These are phyloP conservation scores for Aureobasidium mangrovei DNA, from an alignment of 2,329 filamentous ascomycete genomes.

Conservation along the genomic window DNA sequence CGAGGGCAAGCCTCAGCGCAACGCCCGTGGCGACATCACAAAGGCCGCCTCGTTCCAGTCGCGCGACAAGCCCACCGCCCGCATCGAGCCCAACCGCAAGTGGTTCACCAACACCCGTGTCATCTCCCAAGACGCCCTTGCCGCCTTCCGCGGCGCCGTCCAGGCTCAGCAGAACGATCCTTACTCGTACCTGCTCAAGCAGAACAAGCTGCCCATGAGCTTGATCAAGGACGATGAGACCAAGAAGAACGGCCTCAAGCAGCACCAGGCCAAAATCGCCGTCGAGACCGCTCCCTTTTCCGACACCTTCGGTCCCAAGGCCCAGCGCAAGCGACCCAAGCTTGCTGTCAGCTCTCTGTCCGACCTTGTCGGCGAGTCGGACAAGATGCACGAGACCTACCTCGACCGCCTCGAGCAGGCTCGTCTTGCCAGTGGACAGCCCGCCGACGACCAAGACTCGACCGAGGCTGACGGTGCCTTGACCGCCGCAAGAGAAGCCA, in stretches of 20 bases:
- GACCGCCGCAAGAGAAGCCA: slow-evolving; percentile 49
- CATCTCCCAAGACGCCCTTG: slow-evolving; percentile 81
- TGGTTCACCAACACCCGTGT: slow-evolving; percentile 95
- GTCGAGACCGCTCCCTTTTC: slow-evolving; percentile 79
- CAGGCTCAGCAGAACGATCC: slow-evolving; percentile 83
- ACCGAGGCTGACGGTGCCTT: slow-evolving; percentile 32
- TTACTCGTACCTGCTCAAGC: slow-evolving; percentile 89
- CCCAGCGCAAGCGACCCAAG: slow-evolving; percentile 87
- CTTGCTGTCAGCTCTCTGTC: slow-evolving; percentile 71
- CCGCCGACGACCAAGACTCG: slow-evolving; percentile 39
- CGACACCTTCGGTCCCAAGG: slow-evolving; percentile 87
- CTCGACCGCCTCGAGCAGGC: slow-evolving; percentile 72
- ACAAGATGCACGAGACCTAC: slow-evolving; percentile 73
- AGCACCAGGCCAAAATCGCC: slow-evolving; percentile 89
- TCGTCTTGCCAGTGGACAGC: slow-evolving; percentile 63
- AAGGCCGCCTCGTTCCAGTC: slow-evolving; percentile 80
- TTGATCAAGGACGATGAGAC: slow-evolving; percentile 68
- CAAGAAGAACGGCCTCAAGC: slow-evolving; percentile 69
- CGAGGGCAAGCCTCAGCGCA: slow-evolving; percentile 72
- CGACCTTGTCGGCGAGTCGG: slow-evolving; percentile 72
- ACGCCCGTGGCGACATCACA: slow-evolving; percentile 74
- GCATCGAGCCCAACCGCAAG: slow-evolving; percentile 91
- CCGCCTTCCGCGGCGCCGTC: slow-evolving; percentile 83
- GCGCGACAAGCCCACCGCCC: slow-evolving; percentile 68
- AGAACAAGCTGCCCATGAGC: slow-evolving; percentile 94